Evolutionary conservation across 139 green algal genomes (phyloP).

Genomic region (Edaphochlamys debaryana): DNA sequence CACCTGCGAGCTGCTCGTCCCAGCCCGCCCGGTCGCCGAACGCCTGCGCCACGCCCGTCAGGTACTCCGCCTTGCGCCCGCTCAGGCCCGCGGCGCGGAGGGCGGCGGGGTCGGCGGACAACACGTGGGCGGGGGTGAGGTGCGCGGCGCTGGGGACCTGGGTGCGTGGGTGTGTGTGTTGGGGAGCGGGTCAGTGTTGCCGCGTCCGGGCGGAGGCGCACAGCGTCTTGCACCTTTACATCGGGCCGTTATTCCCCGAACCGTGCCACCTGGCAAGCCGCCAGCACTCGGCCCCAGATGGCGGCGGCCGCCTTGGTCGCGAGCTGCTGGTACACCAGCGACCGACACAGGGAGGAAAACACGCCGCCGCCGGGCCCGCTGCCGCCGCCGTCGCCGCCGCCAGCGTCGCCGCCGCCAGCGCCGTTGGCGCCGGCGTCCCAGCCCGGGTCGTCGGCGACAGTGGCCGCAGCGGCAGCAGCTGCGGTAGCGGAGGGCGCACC

Average conservation of each 20-base stretch:
- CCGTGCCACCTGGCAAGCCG: constrained; percentile 4
- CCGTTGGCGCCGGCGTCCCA: background rate
- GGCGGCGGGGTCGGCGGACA: background rate
- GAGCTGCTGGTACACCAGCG: constrained; percentile 37
- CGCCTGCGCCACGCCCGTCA: constrained; percentile 9
- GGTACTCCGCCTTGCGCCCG: constrained; percentile 32
- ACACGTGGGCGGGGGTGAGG: background rate
- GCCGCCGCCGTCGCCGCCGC: background rate
- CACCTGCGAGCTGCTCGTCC: constrained; percentile 31
- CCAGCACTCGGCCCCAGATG: constrained; percentile 25
- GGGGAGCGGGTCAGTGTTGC: too few relatives aligned
- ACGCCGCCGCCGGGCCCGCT: background rate
- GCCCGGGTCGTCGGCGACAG: background rate
- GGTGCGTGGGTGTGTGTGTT: background rate
- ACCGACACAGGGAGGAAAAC: constrained; percentile 8
- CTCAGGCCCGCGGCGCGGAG: constrained; percentile 29
- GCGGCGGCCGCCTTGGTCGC: constrained; percentile 6
- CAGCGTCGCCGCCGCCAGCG: background rate
- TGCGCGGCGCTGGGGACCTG: background rate
- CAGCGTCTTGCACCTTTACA: too few relatives aligned
- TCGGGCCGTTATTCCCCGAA: too few relatives aligned
- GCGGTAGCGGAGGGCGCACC: too few relatives aligned
- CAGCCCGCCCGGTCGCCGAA: background rate
- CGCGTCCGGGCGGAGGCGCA: too few relatives aligned
- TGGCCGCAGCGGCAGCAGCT: background rate